Base-by-base conservation (phyloP, 2,329 filamentous ascomycete genomes). In the Diplodia seriata region DNA sequence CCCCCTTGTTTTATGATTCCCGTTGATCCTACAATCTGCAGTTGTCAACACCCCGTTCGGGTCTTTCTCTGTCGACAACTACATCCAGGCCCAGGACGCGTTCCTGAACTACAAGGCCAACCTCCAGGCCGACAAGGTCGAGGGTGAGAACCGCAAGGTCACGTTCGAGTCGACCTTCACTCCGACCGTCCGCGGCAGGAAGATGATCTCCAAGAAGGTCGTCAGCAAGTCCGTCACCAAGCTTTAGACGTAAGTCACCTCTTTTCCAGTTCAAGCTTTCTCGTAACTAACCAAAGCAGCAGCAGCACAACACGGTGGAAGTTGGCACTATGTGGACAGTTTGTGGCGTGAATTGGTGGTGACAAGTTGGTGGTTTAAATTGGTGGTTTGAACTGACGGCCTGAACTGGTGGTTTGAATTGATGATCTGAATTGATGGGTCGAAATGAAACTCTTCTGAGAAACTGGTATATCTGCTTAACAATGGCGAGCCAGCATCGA, bases 1-100 rank as follows among this genome's bases (percentile, higher is more conserved):
- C 59, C 43, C 59, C 18, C 18, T 50, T 9, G 18, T 18, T 4
- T 36, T 31, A 49, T 4, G 33, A 31, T 50, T 3, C 18, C 33
- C 23, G 18, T 63, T 63, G 59, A 63, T 63, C 20, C 15, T 63
- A 61, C 56, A 8, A 8, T 59, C 23, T 14, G n/a, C 26, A 61
- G 56, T n/a, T 1, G 23, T 61, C 26, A 12, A n/a, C 15, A 61
- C 56, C 40, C 56, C 56, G 4, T 61, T 38, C 6, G 56, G 56
- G 7, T 8, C 23, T 6, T 49, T 61, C 33, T 9, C 15, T 3
- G 14, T 49, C 55, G 23, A 29, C 20, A 3, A 29, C 36, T 43
- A 33, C 38, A 47, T 49, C 5, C 40, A 33, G 57, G 26, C 26
- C 18, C 57, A 33, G 29, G 59, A 62, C 43, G 31, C 29, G 8